Percentiles rank a stretch among this genome's conserved stretches.
Evolutionary conservation across 805 yeast species (phyloP).

Genomic region (Candida argentea): DNA sequence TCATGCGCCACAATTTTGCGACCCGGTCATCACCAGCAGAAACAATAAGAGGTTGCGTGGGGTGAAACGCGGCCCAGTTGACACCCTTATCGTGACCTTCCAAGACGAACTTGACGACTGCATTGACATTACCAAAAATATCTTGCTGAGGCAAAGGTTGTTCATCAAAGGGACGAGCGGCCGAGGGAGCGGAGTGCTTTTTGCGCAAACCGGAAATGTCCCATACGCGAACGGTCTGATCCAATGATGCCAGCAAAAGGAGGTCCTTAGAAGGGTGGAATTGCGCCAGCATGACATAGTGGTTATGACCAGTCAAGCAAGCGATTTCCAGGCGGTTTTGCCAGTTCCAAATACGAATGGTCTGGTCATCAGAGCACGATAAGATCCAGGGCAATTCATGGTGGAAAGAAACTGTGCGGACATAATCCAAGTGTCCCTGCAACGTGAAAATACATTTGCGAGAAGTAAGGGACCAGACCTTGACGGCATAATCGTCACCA

Average conservation of each 20-base stretch:
- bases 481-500: conserved; percentile 92
- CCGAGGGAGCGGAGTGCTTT: conserved; percentile 76
- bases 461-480: conserved; percentile 91
- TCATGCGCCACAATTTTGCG: conserved; percentile 95
- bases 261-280: conserved; percentile 94
- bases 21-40: conserved; percentile 95
- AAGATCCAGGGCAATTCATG: conserved; percentile 95
- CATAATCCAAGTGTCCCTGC: conserved; percentile 90
- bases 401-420: conserved; percentile 91
- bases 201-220: conserved; percentile 92
- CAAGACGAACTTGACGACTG: conserved; percentile 86
- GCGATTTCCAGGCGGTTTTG: conserved; percentile 97
- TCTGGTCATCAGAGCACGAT: conserved; percentile 94
- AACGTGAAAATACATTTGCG: conserved; percentile 87
- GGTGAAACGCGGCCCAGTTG: conserved; percentile 98
- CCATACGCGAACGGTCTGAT: conserved; percentile 99
- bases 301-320: conserved; percentile 95
- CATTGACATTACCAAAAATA: conserved; percentile 88
- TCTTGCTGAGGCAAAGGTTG: conserved; percentile 81
- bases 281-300: conserved; percentile 96
- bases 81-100: conserved; percentile 99
- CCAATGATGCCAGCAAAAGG: conserved; percentile 90
- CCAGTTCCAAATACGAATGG: conserved; percentile 99
- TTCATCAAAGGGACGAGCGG: conserved; percentile 45
- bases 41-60: conserved; percentile 87